Percentiles rank a stretch among this genome's conserved stretches.
These are phyloP conservation scores for Themeda triandra DNA, from an alignment of 176 grass and related monocot species.

Conservation along the genomic window DNA sequence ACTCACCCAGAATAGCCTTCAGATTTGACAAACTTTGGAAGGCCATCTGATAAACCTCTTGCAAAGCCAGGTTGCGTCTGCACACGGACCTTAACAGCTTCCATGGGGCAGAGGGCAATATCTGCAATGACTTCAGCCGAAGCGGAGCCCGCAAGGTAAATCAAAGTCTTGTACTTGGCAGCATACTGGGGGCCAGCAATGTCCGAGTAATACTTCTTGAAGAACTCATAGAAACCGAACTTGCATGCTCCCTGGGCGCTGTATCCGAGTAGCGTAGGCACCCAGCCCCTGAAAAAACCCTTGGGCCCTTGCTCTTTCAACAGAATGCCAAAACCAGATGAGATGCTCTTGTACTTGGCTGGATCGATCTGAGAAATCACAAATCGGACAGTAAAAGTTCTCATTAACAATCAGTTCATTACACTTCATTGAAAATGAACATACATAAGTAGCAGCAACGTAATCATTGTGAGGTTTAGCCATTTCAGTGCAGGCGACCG, in stretches of 20 bases:
- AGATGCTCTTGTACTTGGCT: conserved; percentile 74
- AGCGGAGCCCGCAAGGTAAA: conserved; percentile 71
- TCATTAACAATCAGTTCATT: not conserved
- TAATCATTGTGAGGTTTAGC: not conserved
- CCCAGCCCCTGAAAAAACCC: conserved; percentile 78
- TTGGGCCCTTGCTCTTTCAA: conserved; percentile 75
- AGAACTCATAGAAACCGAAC: conserved; percentile 74
- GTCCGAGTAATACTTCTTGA: conserved; percentile 79
- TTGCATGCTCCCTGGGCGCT: conserved; percentile 73
- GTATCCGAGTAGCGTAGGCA: conserved; percentile 66
- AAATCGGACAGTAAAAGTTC: not conserved
- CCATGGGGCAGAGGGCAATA: conserved; percentile 78
- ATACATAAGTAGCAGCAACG: not conserved
- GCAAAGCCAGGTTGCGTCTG: conserved; percentile 78
- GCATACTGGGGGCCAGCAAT: conserved; percentile 64
- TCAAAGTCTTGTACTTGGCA: conserved; percentile 74
- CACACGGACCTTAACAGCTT: conserved; percentile 78
- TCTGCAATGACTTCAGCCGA: conserved; percentile 78
- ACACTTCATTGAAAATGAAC: not conserved
- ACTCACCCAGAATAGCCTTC: conserved; percentile 72
- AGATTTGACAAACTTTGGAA: conserved; percentile 71
- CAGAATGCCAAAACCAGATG: conserved; percentile 63
- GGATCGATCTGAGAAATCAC: conserved; percentile 59
- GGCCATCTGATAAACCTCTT: conserved; percentile 65
- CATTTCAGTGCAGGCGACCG: not conserved